Conservation (phyloP, 495 filamentous ascomycete genomes). For the Pseudomonodictys pantanalensis region DNA sequence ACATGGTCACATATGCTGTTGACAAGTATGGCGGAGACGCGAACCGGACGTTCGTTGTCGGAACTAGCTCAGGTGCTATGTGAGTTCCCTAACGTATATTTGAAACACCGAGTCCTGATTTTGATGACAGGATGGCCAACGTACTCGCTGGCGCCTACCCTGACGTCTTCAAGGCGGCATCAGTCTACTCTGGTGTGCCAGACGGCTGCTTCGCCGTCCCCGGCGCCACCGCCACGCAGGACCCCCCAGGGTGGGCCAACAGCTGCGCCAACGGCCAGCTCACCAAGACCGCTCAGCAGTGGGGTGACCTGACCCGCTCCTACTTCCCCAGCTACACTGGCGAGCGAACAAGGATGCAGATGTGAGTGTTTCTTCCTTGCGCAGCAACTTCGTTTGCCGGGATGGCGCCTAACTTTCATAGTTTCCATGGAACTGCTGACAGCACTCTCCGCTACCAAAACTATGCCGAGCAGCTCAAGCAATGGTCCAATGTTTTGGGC, state of each 20-base stretch:
- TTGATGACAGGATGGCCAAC: too few species aligned
- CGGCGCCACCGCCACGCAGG: slow-evolving; percentile 43
- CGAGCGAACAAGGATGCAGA: slow-evolving; percentile 54
- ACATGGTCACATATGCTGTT: slow-evolving; percentile 56
- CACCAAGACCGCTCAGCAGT: slow-evolving; percentile 47
- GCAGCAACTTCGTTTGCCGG: too few species aligned
- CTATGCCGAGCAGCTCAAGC: slow-evolving; percentile 54
- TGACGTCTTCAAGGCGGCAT: slow-evolving; percentile 55
- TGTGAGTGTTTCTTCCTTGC: too few species aligned
- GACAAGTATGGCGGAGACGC: slow-evolving; percentile 49
- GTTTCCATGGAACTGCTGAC: slow-evolving; percentile 54
- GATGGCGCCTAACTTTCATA: too few species aligned
- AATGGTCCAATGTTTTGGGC: slow-evolving; percentile 56
- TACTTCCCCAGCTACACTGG: slow-evolving; percentile 57
- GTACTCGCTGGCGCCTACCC: slow-evolving; percentile 58
- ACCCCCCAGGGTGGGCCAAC: too few species aligned
- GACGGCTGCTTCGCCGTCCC: slow-evolving; percentile 55
- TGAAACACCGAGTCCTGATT: too few species aligned
- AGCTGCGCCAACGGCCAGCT: slow-evolving; percentile 53
- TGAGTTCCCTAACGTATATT: too few species aligned
- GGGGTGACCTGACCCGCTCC: slow-evolving; percentile 50
- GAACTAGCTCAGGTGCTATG: slow-evolving; percentile 55
- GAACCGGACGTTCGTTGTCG: slow-evolving; percentile 49
- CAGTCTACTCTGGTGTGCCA: slow-evolving; percentile 58
- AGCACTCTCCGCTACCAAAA: slow-evolving; percentile 49